Base-by-base conservation (phyloP, 306 rosid genomes). In the Prunus kanzakura region DNA sequence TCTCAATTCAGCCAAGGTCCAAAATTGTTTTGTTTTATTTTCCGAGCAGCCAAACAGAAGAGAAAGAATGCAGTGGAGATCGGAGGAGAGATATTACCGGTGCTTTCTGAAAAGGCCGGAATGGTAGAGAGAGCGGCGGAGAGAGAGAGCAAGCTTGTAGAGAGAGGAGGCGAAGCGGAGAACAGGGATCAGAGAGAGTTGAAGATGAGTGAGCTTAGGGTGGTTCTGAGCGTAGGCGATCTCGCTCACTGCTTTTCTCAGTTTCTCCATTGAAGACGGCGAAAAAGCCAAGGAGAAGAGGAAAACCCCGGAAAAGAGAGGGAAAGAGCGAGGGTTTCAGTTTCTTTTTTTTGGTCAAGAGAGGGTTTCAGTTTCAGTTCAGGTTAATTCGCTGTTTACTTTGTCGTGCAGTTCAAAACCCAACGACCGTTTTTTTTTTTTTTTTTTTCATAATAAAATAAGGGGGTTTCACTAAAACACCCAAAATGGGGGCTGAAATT, bases 161-260 rank as follows among this genome's bases (percentile, higher is more conserved):
- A 92, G 69, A 52, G 87, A 45, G 7, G 97, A 95, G 10, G 95
- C 82, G 18, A 83, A 10, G 41, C 77, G 85, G 82, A 95, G 98
- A 65, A 89, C 57, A 25, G 96, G 97, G 73, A 88, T 58, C 3
- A 92, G 61, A 71, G 84, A 85, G 55, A 84, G 88, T n/a, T 76
- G 87, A 16, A 86, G 80, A 50, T 78, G 77, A 73, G 96, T 67
- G 20, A 90, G 91, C 62, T 86, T 75, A 67, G 80, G 15, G 51
- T 27, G 76, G 78, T 68, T 82, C 10, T 72, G 82, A n/a, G 76
- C 3, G 80, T 94, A 91, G 22, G 97, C 96, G 71, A 94, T 90
- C 81, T 84, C 89, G 45, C 60, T 86, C 76, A 82, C 91, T 0
- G 86, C 64, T 47, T 74, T 87, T 47, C 89, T 86, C 81, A 93